Conservation (phyloP, 371 early-diverging fungal species). For the Rozella allomycis region DNA sequence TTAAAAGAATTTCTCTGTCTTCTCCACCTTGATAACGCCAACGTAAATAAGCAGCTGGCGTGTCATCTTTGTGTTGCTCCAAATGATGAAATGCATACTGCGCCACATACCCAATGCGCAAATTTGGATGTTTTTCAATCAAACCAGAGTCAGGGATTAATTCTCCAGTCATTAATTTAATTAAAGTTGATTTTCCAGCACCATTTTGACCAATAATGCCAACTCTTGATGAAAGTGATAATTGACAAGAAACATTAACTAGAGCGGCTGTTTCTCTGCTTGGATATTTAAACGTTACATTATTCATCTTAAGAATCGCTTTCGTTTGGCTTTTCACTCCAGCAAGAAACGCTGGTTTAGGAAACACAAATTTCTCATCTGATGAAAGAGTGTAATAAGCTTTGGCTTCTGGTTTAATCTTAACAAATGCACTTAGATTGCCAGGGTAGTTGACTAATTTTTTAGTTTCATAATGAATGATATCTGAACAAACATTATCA, state of each 20-base stretch:
- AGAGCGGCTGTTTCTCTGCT: constrained; percentile 37
- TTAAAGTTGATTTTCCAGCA: constrained; percentile 13
- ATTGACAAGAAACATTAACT: constrained; percentile 28
- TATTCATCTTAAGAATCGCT: constrained; percentile 44
- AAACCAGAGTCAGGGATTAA: background rate
- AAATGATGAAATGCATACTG: constrained; percentile 74
- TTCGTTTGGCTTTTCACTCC: constrained; percentile 52
- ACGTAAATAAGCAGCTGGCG: constrained; percentile 60
- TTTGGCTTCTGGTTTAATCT: constrained; percentile 4
- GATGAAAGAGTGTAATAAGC: constrained; percentile 2
- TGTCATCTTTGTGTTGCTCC: constrained; percentile 51
- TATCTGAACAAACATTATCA: constrained; percentile 59
- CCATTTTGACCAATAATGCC: constrained; percentile 44
- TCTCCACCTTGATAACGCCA: constrained; percentile 63
- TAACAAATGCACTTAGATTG: constrained; percentile 6
- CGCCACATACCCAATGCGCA: constrained; percentile 65
- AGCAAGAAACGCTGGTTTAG: constrained; percentile 44
- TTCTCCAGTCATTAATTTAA: constrained; percentile 8
- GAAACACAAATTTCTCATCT: constrained; percentile 10
- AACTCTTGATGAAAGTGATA: constrained; percentile 51
- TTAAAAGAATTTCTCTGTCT: constrained; percentile 49
- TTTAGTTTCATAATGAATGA: constrained; percentile 41
- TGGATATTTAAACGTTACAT: constrained; percentile 43
- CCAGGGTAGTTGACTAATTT: constrained; percentile 9
- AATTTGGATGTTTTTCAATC: constrained; percentile 31